These are phyloP conservation scores for Lathyrus aphaca DNA, from an alignment of 306 rosid species.

Conservation along the genomic window DNA sequence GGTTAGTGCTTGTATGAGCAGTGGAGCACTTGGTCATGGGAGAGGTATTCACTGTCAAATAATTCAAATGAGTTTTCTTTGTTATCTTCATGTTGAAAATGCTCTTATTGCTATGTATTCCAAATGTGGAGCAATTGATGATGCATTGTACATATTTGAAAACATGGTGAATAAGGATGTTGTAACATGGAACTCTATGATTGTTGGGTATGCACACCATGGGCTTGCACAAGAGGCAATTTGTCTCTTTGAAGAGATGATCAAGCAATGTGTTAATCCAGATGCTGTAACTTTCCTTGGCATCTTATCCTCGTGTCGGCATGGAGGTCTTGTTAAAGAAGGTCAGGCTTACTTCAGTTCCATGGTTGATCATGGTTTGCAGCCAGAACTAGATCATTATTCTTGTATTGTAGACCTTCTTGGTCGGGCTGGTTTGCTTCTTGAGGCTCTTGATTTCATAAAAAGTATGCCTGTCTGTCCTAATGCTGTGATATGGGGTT, in stretches of 20 bases:
- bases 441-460: constrained; percentile 67
- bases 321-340: constrained; percentile 71
- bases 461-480: constrained; percentile 70
- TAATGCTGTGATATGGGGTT: constrained; percentile 85
- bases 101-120: constrained; percentile 84
- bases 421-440: constrained; percentile 78
- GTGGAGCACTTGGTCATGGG: constrained; percentile 87
- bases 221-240: constrained; percentile 69
- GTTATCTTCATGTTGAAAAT: constrained; percentile 56
- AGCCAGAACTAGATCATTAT: constrained; percentile 77
- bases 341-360: constrained; percentile 66
- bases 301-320: constrained; percentile 75
- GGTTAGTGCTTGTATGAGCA: constrained; percentile 76
- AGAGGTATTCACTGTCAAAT: constrained; percentile 68
- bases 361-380: constrained; percentile 63
- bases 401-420: constrained; percentile 81
- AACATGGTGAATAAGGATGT: constrained; percentile 52
- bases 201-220: constrained; percentile 78
- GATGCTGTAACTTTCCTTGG: constrained; percentile 79
- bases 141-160: constrained; percentile 62
- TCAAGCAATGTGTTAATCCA: constrained; percentile 47
- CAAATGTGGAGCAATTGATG: constrained; percentile 71
- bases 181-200: constrained; percentile 89
- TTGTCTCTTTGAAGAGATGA: constrained; percentile 69
- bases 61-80: constrained; percentile 61